Conservation (phyloP, 2,329 filamentous ascomycete species). For the Chaetomium sp. region DNA sequence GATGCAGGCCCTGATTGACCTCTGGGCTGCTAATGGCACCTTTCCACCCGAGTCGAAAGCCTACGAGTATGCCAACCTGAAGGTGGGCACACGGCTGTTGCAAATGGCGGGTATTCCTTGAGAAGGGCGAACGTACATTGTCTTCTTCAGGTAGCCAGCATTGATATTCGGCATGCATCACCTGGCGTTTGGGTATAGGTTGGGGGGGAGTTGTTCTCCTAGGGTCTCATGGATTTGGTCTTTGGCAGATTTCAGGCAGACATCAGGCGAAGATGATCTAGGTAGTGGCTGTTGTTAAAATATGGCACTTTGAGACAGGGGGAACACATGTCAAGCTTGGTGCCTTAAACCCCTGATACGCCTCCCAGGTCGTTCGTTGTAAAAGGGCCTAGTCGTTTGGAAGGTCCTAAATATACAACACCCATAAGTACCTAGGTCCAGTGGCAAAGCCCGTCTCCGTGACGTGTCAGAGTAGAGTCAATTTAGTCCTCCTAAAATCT, state of each 20-base stretch:
- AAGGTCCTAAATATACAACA: neutral
- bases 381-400: neutral
- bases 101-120: slow-evolving; percentile 37
- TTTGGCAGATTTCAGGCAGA: neutral
- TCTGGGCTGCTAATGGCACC: slow-evolving; percentile 76
- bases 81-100: slow-evolving; percentile 48
- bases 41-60: slow-evolving; percentile 65
- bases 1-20: slow-evolving; percentile 78
- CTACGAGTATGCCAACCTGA: slow-evolving; percentile 54
- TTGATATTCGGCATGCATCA: slow-evolving; percentile 23
- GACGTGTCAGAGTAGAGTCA: neutral
- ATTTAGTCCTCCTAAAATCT: neutral
- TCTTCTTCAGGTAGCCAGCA: neutral
- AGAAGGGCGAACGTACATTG: slow-evolving; percentile 10
- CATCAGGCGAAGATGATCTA: neutral
- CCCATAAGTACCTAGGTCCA: neutral
- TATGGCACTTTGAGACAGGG: neutral
- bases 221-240: neutral
- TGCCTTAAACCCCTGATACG: neutral
- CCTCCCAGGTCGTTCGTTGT: neutral
- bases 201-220: neutral
- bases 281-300: neutral
- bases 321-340: neutral
- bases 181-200: slow-evolving; percentile 23
- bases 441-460: neutral